Conservation (phyloP, 495 filamentous ascomycete species). For the Podospora bellae-mahoneyi region DNA sequence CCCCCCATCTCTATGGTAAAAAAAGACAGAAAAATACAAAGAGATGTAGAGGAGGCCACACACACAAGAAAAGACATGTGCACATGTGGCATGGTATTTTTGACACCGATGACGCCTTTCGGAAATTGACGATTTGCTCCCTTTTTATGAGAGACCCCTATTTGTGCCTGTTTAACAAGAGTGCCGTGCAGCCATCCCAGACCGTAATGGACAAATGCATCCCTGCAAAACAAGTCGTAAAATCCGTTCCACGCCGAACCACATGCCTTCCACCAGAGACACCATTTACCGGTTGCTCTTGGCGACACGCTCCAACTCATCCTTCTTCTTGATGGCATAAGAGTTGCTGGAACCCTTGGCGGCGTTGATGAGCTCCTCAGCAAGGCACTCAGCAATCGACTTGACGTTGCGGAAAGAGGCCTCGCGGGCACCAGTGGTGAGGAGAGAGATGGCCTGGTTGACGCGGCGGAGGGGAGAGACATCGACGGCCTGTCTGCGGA, state of each 20-base stretch:
- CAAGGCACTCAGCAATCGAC: conserved; percentile 95
- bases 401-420: conserved; percentile 99
- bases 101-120: conserved; percentile 15
- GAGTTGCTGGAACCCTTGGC: conserved; percentile 99
- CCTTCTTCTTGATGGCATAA: conserved; percentile 99
- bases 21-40: neutral
- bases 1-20: conserved; percentile 6
- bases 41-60: conserved; percentile 8
- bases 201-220: conserved; percentile 50
- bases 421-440: conserved; percentile 96
- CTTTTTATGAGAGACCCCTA: conserved; percentile 38
- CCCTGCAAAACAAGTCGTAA: conserved; percentile 47
- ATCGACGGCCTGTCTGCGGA: conserved; percentile 99
- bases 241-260: conserved; percentile 39
- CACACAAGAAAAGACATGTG: conserved; percentile 10
- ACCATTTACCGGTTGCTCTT: conserved; percentile 94
- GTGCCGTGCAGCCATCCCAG: conserved; percentile 47
- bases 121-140: conserved; percentile 27
- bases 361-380: conserved; percentile 99
- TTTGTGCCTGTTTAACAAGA: conserved; percentile 47
- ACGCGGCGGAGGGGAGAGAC: conserved; percentile 98
- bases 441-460: conserved; percentile 97
- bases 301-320: conserved; percentile 99
- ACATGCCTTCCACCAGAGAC: conserved; percentile 37
- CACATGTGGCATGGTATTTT: conserved; percentile 8